Evolutionary conservation across 495 filamentous ascomycete genomes (phyloP).

Genomic region (Tuber borchii): DNA sequence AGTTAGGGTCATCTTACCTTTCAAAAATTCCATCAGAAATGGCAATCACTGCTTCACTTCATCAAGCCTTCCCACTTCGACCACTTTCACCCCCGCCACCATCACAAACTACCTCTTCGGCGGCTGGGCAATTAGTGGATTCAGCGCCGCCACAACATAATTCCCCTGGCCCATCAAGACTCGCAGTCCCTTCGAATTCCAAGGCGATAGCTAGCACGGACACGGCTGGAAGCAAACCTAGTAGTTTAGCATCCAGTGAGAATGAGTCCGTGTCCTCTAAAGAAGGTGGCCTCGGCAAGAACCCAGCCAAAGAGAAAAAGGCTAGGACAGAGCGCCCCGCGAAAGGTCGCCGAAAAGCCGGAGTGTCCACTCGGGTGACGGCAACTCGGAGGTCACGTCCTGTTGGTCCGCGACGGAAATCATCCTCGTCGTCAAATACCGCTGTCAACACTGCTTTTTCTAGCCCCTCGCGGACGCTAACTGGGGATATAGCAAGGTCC

Average conservation of each 20-base stretch:
- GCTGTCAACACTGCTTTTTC: conserved; percentile 34
- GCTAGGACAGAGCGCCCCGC: conserved; percentile 26
- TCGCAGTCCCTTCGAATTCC: not conserved
- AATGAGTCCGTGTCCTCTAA: conserved; percentile 23
- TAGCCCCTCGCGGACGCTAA: conserved; percentile 29
- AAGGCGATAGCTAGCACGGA: not conserved
- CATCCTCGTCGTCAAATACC: conserved; percentile 31
- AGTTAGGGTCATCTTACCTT: conserved; percentile 29
- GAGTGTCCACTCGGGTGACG: conserved; percentile 16
- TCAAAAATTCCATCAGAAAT: conserved; percentile 35
- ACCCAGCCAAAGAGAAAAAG: conserved; percentile 16
- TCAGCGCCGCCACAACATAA: not conserved
- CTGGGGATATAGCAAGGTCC: conserved; percentile 26
- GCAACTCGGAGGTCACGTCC: conserved; percentile 24
- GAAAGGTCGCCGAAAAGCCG: conserved; percentile 31
- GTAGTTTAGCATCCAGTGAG: conserved; percentile 5
- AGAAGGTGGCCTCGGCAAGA: conserved; percentile 14
- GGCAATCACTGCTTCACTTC: conserved; percentile 37
- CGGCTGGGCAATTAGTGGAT: not conserved
- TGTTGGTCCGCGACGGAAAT: conserved; percentile 22
- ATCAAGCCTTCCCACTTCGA: conserved; percentile 32
- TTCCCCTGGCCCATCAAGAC: not conserved
- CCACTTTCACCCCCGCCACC: conserved; percentile 35
- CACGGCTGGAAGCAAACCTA: not conserved
- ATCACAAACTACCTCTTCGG: not conserved